A percentile compares a stretch with the other conserved stretches of the same genome.
These are phyloP conservation scores for Trichoderma sp. DNA, from an alignment of 2,329 filamentous ascomycete species.

Conservation along the genomic window DNA sequence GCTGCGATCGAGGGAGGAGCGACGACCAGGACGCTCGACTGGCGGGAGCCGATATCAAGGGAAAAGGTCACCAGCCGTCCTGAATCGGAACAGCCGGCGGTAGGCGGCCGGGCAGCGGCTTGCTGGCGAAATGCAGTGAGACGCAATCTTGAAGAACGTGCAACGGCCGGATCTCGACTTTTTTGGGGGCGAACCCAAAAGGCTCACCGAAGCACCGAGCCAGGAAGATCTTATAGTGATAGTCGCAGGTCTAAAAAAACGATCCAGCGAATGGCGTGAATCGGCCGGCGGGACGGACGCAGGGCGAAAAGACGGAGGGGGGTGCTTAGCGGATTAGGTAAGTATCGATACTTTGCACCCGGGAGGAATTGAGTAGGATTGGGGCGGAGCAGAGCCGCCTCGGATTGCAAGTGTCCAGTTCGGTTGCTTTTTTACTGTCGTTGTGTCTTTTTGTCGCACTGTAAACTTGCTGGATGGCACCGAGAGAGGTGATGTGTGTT, in stretches of 20 bases:
- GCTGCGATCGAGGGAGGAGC: neutral
- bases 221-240: neutral
- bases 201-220: constrained; percentile 18
- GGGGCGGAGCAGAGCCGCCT: too few relatives aligned
- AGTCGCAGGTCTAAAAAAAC: constrained; percentile 9
- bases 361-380: too few relatives aligned
- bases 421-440: too few relatives aligned
- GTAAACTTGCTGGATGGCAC: neutral
- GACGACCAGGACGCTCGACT: neutral
- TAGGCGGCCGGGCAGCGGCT: constrained; percentile 4
- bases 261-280: neutral
- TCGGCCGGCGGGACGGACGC: constrained; percentile 16
- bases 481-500: neutral
- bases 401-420: neutral
- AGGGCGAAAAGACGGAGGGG: constrained; percentile 1
- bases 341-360: neutral
- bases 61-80: constrained; percentile 8
- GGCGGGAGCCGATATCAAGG: neutral
- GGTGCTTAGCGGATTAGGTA: constrained; percentile 5
- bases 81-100: constrained; percentile 12
- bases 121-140: constrained; percentile 18
- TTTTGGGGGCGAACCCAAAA: constrained; percentile 17
- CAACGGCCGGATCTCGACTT: neutral
- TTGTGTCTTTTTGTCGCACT: too few relatives aligned
- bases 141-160: constrained; percentile 3